Base-by-base conservation (phyloP, 345 rosid species). In the Euclidium syriacum region DNA sequence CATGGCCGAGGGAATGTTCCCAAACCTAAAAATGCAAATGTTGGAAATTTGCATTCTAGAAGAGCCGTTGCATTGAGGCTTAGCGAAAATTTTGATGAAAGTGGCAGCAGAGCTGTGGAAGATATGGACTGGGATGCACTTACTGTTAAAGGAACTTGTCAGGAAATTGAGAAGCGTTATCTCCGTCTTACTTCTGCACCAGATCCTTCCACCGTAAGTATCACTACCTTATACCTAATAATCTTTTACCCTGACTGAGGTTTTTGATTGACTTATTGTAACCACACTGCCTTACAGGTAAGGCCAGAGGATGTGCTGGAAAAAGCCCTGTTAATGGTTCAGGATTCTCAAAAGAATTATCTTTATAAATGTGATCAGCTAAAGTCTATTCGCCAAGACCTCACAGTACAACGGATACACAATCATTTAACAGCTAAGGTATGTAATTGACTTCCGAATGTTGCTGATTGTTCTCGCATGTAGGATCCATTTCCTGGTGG, bases 111-210 rank as follows among this genome's bases (percentile, higher is more conserved):
- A 68, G 95, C 99, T 50, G 99, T 95, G 67, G 99, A 95, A 83
- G 99, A 95, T 79, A 88, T 95, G 62, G 97, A 90, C 52, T 95
- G 99, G 97, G 95, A 95, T 81, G 87, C 99, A 34, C 75, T 88
- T 11, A 95, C 97, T 65, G 92, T 95, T 48, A 88, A 82, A 74
- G 99, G 99, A 63, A 86, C 96, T 52, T 80, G 97, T 77, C 96
- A 88, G 65, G 96, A 90, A 73, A 84, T 95, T 55, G 99, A 88
- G 78, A 95, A 90, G 77, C 96, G 89, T 44, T 95, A 88, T 82
- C 73, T 95, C 79, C 99, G 97, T 26, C 97, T 95, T 56, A 95
- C 99, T 73, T 95, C 96, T 67, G 97, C 96, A 34, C 99, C 97
- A 5, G 99, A 95, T 80, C 97, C 99, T 27, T 77, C 97, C 70